Evolutionary conservation across 2,329 filamentous ascomycete genomes (phyloP).

Genomic region (Didymella segeticola): DNA sequence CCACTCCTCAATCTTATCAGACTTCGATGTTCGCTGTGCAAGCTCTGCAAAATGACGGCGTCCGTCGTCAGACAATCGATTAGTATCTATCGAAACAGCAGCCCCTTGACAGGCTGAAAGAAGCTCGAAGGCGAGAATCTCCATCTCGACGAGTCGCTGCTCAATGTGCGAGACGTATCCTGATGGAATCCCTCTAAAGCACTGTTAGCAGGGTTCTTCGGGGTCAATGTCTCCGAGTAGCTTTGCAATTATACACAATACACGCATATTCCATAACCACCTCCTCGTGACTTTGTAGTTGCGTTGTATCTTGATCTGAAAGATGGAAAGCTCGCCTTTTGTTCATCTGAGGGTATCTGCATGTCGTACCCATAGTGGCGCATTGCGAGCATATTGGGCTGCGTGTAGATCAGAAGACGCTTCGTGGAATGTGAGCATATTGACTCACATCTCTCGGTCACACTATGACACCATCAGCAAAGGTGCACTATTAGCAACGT

Average conservation of each 20-base stretch:
- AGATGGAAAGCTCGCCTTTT: conserved; percentile 20
- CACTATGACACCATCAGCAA: conserved; percentile 21
- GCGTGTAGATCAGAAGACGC: neutral
- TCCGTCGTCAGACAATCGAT: conserved; percentile 14
- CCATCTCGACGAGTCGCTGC: conserved; percentile 30
- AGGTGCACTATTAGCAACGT: neutral
- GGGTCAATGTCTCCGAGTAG: no score
- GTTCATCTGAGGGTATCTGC: conserved; percentile 29
- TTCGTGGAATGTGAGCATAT: neutral
- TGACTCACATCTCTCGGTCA: conserved; percentile 24
- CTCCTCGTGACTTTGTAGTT: neutral
- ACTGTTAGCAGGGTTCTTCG: neutral
- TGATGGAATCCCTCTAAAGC: conserved; percentile 28
- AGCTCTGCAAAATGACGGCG: conserved; percentile 14
- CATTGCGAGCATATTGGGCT: conserved; percentile 31
- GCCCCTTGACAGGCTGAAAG: conserved; percentile 23
- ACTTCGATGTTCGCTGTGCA: conserved; percentile 27
- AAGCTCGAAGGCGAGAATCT: conserved; percentile 28
- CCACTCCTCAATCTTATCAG: conserved; percentile 32
- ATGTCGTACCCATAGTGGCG: conserved; percentile 10
- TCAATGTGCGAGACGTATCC: conserved; percentile 33
- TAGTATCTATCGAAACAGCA: conserved; percentile 5
- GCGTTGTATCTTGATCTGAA: neutral
- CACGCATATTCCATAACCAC: neutral
- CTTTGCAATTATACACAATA: no score